Evolutionary conservation across 169 alveolate genomes (phyloP), one percentile per base, ranked within the genome.

Genomic region (Plasmodium inui): DNA sequence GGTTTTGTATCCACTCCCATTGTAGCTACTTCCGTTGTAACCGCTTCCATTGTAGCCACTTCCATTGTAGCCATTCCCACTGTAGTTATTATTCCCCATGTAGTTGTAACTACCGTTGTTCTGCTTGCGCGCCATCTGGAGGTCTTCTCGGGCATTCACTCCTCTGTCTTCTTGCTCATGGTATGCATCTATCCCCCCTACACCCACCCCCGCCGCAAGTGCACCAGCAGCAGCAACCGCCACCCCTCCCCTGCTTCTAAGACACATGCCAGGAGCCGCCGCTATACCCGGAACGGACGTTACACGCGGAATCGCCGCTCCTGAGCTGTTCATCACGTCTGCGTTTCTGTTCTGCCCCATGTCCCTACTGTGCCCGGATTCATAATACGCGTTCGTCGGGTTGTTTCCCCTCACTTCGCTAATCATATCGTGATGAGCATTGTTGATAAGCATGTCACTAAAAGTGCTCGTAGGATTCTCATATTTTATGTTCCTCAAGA

Each of bases 401-500:
- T 80, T 80, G 72, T n/a, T 84, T 3, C 14, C 57, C 39, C 80
- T 74, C 53, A 84, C 10, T 30, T 46, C 37, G 28, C 76, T 37
- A 41, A 74, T 26, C 19, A 84, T 71, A 71, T 84, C 76, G 34
- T 84, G 71, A 73, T 84, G 53, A 19, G 30, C n/a, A 22, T 14
- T 73, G 34, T 53, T 82, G 32, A 28, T 86, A 19, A 70, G 14
- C 17, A 86, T 32, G 6, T 86, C 93, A 28, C 76, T 86, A 70
- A 22, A 86, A 6, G 82, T 78, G 37, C 17, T 86, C 8, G 74
- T 7, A 4, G 82, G 67, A 28, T 86, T 86, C 80, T 86, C 88
- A 76, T 57, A 86, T 34, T 86, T 86, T 22, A 86, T 34, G 30
- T 86, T 86, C 70, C 71, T 86, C 14, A 86, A n/a, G 76, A 34